Base-by-base conservation (phyloP, 2,329 filamentous ascomycete genomes). In the Xylariaceae sp. region DNA sequence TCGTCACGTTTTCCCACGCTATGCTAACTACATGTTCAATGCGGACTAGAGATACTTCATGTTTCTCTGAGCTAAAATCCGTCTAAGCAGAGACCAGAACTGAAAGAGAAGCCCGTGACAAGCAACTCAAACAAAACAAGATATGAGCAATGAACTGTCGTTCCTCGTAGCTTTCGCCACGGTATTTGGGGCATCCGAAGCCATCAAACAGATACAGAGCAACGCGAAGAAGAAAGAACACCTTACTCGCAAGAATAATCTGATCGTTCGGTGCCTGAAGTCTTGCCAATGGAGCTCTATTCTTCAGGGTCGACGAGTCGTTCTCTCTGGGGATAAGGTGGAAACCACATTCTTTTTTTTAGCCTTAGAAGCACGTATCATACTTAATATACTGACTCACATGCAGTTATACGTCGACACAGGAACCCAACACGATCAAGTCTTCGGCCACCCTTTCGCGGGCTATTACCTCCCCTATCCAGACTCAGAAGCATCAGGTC, bases 401-500 rank as follows among this genome's bases (percentile, higher is more conserved):
- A 38, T 23, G 29, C 42, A 70, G 64, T 61, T 76, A 21, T 76
- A 74, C 53, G 67, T 77, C 20, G 75, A 76, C 53, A 73, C 70
- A 4, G 67, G 64, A 27, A 47, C 59, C 38, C 52, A 66, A 29
- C 55, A 64, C 25, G 55, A 62, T 0, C 46, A 55, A 25, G 42
- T 44, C 11, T 60, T 61, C 40, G 72, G 74, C 2, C 76, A 80
- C 55, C 70, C 73, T 0, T 80, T 77, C 54, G 68, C 75, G 3
- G 77, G 77, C 14, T 80, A 81, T 54, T 80, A 72, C 54, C 66
- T 80, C 11, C 72, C 76, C 0, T 80, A 79, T 52, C 76, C 77
- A 4, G 76, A 77, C 6, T 47, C 64, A 16, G 58, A 61, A 8
- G 64, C 68, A 33, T 65, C 70, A 14, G 72, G 72, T 2, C 65